Evolutionary conservation across 192 early-diverging fungal species (phyloP), one percentile per base, ranked within the genome.

Genomic region (Backusella sp.): DNA sequence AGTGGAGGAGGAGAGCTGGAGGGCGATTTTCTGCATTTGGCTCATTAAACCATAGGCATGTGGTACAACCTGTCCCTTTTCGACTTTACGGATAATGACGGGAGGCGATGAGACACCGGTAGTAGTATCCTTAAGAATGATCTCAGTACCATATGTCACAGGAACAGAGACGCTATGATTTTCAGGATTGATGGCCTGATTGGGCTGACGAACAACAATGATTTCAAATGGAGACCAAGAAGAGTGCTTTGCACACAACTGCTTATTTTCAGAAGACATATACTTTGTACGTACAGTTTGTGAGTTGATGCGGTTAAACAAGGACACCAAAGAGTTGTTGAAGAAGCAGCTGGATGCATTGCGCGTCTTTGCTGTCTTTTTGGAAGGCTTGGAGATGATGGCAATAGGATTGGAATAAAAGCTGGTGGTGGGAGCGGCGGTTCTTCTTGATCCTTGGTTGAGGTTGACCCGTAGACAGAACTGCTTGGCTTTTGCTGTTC

Each of bases 351-450:
- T 88, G 1, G 91, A 92, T 39, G 88, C 86, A 83, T 94, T 93
- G 75, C 91, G 87, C 7, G 92, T 91, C 84, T 94, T 95, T 59
- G 93, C 91, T 0, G 93, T 94, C 83, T 96, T 97, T 80, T 95
- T 96, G 66, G 92, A 94, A 14, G 96, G 96, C 82, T 98, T 98
- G 68, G 95, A 96, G 32, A 98, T 96, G 68, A 96, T 94, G 19
- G 89, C 83, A 62, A 98, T 90, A 7, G 94, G 90, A 6, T 84
- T 83, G 8, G 93, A 92, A 76, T 92, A 88, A 49, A 94, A 90
- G 8, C 86, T 85, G 5, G 88, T 88, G 75, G 88, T 90, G 7
- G 68, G 80, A 77, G 46, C 83, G 74, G 23, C 68, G 70, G 39
- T 73, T 80, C 74, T 69, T 67, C n/a, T 39, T 44, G 69, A 26